Conservation (phyloP, 495 filamentous ascomycete genomes). For the Neurospora sp. region DNA sequence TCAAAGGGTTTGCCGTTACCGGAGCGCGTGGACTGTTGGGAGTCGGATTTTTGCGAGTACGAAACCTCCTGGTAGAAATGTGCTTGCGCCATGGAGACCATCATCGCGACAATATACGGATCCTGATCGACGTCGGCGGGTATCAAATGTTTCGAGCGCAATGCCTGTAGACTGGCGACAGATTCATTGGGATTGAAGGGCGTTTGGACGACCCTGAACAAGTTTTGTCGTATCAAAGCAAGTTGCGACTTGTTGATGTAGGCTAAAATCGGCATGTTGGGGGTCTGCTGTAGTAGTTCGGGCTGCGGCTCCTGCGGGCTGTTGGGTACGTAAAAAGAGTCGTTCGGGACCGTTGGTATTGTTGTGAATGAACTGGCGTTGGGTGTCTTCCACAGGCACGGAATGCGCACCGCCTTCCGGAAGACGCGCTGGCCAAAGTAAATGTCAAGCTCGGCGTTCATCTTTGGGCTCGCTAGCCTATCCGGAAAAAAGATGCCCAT, state of each 20-base stretch:
- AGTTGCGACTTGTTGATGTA: slow-evolving; percentile 31
- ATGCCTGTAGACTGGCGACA: slow-evolving; percentile 24
- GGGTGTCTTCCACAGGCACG: slow-evolving; percentile 26
- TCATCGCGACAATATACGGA: slow-evolving; percentile 29
- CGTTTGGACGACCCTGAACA: slow-evolving; percentile 19
- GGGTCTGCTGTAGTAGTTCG: slow-evolving; percentile 5
- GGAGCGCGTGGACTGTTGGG: slow-evolving; percentile 8
- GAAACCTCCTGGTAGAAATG: slow-evolving; percentile 23
- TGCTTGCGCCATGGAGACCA: slow-evolving; percentile 37
- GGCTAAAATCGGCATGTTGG: slow-evolving; percentile 26
- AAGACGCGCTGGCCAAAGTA: slow-evolving; percentile 26
- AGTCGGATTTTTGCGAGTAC: slow-evolving; percentile 4
- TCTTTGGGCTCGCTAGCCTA: slow-evolving; percentile 15
- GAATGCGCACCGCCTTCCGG: slow-evolving; percentile 21
- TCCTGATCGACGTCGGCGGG: slow-evolving; percentile 33
- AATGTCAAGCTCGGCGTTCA: slow-evolving; percentile 21
- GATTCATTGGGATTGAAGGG: slow-evolving; percentile 24
- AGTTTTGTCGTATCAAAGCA: slow-evolving; percentile 19
- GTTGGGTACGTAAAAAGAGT: slow-evolving; percentile 8
- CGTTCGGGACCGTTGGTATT: slow-evolving; percentile 18
- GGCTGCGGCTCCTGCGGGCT: slow-evolving; percentile 1
- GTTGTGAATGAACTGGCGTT: slow-evolving; percentile 27
- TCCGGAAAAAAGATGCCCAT: slow-evolving; percentile 26
- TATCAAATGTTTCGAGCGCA: slow-evolving; percentile 27
- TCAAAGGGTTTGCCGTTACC: neutral